Base-by-base conservation (phyloP, 2,329 filamentous ascomycete genomes). In the Aspergillus ustus region DNA sequence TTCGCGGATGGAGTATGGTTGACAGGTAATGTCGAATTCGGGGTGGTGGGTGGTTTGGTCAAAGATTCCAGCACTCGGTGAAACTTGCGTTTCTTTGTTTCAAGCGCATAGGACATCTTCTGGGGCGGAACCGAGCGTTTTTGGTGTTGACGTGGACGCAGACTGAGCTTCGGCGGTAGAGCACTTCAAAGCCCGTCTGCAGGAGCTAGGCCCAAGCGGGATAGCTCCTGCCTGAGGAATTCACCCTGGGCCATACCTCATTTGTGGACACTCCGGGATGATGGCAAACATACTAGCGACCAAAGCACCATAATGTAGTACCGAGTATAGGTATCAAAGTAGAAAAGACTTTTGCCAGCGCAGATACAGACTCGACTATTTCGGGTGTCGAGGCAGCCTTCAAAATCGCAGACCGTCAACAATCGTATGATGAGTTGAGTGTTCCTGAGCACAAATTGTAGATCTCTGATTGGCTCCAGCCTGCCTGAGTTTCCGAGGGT, bases 61-160 rank as follows among this genome's bases (percentile, higher is more conserved):
- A 82, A 69, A 2, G 79, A 80, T 51, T 81, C 79, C 0, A 82
- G 69, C 8, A 81, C 76, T 44, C 80, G 77, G 57, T 82, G 78
- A 40, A 81, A 82, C 59, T 81, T 81, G 61, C 79, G 75, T 64
- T 81, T 81, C 68, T 82, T 81, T 7, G 78, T 78, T 58, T 80
- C 78, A 34, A 81, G 67, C 7, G 78, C 75, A 68, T 81, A 81
- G 11, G 77, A 80, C 77, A 79, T 80, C 37, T 67, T 72, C 28
- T 52, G 34, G 19, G 51, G 29, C 31, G n/a, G 2, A 52, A n/a
- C 22, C 54, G n/a, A 7, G n/a, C 34, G 15, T 52, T 25, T 25
- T n/a, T 9, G 25, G 37, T 17, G 40, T 40, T 37, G 15, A 34
- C 11, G 31, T 20, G 48, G 19, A 20, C 48, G 40, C 37, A 25